Evolutionary conservation across 2,329 filamentous ascomycete species (phyloP), one percentile per base, ranked within the genome.

Genomic region (Beauveria scarabaeidicola): DNA sequence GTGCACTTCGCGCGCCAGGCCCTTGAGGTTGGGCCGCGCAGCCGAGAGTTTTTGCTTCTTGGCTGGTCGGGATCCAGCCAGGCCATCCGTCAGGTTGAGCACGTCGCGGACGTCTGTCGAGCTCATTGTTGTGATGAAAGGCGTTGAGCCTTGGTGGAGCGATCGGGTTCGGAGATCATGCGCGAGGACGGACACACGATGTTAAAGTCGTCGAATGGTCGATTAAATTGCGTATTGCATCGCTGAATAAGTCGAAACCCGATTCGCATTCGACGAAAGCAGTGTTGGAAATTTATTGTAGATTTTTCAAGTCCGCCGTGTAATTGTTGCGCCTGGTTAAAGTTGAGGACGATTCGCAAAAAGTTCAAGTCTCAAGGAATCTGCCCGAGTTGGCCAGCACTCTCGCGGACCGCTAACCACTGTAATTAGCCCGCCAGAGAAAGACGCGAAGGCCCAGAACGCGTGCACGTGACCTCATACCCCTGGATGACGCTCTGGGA

Each of bases 41-140:
- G 81, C 82, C 17, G 81, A 77, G 7, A 83, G 77, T 71, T 89
- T 91, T 67, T 87, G 85, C 71, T 93, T 92, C 77, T 94, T 95
- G 47, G 82, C 75, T 44, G 86, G 84, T 63, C 87, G 76, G 58
- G 78, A 69, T 55, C 74, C 76, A 54, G 76, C 68, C 54, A 75
- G 67, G 62, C 77, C 74, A 36, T 85, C 86, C 53, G 87, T 87
- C 70, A 96, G 79, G 73, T 92, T 90, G 69, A 96, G 85, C 70
- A 96, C 90, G 72, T 96, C 91, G 76, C 89, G 90, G 66, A 95
- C 84, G 79, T 96, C 91, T 72, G 86, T 83, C 63, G 87, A 87
- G 62, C 48, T 58, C 56, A 58, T 58, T 44, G 56, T 55, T 58
- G 54, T 60, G 55, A 51, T 54, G 62, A 50, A 48, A 27, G 10